Base-by-base conservation (phyloP, 345 rosid genomes). In the Euclidium syriacum region DNA sequence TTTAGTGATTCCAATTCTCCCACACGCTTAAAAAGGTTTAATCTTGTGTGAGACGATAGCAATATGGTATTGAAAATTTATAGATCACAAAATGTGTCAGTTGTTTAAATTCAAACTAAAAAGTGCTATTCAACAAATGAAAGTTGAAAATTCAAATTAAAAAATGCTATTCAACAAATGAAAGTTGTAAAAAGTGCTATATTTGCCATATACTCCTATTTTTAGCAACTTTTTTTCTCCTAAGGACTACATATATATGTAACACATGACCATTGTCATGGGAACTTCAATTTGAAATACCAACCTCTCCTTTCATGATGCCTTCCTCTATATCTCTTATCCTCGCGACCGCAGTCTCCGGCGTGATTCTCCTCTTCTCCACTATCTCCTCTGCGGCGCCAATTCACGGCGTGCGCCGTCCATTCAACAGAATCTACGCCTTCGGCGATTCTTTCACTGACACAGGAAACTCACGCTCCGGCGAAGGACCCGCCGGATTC, bases 391-490 rank as follows among this genome's bases (percentile, higher is more conserved):
- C 54, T 2, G 53, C 58, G 7, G 8, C 71, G 0, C 46, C 27
- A 14, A 7, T 52, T 2, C 32, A 63, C 20, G 18, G 42, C 24
- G 43, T 53, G 24, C 59, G 57, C 52, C 80, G 50, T 19, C 85
- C 88, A 12, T 89, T 92, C 77, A 75, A 69, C 30, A 92, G 74
- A 68, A 82, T 92, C 62, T 89, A 78, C 19, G 98, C 96, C 70
- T 92, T 92, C 36, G 95, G 96, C 0, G 98, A 92, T 61, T 94
- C 99, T 0, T 87, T 81, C 79, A 87, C 97, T 5, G 99, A 94
- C 83, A 94, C 99, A 0, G 98, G 98, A 41, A 92, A 92, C 90
- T 82, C 97, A 29, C 67, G 38, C 59, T 67, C 92, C 18, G 73
- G 35, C 1, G 26, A 79, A 18, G 98, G 98, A 1, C 96, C 96